Conservation (phyloP, 345 rosid genomes). For the Pseudoturritis turrita region DNA sequence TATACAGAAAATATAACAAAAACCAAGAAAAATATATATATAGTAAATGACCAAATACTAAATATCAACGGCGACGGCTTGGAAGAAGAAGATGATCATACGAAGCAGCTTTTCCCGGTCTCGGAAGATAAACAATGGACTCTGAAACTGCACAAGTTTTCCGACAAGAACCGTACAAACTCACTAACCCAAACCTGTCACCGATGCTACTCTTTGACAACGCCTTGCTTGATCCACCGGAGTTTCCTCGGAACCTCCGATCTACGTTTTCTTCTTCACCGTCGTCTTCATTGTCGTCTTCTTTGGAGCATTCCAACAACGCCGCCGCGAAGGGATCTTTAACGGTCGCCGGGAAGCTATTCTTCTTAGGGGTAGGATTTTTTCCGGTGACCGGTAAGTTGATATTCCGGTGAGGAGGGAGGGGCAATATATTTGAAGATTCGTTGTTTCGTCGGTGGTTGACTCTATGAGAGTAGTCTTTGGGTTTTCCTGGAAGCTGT, state of each 20-base stretch:
- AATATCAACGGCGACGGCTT: slow-evolving; percentile 16
- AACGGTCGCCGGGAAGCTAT: slow-evolving; percentile 16
- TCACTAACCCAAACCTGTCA: slow-evolving; percentile 61
- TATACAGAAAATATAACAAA: not conserved
- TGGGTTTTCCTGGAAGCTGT: slow-evolving; percentile 79
- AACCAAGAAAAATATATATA: not conserved
- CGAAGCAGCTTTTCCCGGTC: slow-evolving; percentile 32
- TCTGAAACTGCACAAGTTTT: slow-evolving; percentile 60
- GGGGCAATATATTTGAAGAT: slow-evolving; percentile 41
- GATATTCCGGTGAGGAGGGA: slow-evolving; percentile 49
- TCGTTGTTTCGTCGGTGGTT: slow-evolving; percentile 36
- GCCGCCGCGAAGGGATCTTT: slow-evolving; percentile 83
- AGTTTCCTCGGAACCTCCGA: slow-evolving; percentile 3
- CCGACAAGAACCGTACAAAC: slow-evolving; percentile 64
- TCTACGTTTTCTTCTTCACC: not conserved
- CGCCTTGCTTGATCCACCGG: slow-evolving; percentile 14
- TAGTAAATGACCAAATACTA: not conserved
- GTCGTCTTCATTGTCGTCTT: slow-evolving; percentile 13
- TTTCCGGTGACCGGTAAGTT: slow-evolving; percentile 32
- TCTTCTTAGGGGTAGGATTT: slow-evolving; percentile 1
- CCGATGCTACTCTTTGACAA: slow-evolving; percentile 31
- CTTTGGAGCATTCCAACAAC: slow-evolving; percentile 71
- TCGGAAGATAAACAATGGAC: slow-evolving; percentile 61
- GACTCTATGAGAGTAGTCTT: slow-evolving; percentile 36
- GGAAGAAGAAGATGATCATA: slow-evolving; percentile 27